Base-by-base conservation (phyloP, 345 rosid genomes). In the Eucalyptus viminalis region DNA sequence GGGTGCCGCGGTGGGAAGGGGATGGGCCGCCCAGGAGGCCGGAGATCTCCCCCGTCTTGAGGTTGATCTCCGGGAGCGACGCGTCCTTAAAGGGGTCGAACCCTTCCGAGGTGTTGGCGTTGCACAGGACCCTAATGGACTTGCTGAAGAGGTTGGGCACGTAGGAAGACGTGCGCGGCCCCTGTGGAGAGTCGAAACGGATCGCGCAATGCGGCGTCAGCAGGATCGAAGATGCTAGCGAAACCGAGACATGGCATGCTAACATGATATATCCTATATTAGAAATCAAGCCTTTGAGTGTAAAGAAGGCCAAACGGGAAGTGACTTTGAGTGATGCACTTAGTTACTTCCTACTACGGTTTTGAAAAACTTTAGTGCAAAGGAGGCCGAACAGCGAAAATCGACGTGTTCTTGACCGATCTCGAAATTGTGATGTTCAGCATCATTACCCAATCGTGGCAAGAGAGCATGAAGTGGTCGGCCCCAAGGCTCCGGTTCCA, bases 401-500 rank as follows among this genome's bases (percentile, higher is more conserved):
- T 76, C 6, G 11, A 51, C 12, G 24, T 4, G 31, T 43, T 34
- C 8, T 10, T 4, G 24, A 19, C 58, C 3, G 6, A 19, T 17
- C n/a, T 24, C 3, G 14, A 58, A 62, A 45, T 9, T 9, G 65
- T 3, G 29, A 14, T 56, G 40, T 24, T 24, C 6, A n/a, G 53
- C 54, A 7, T 58, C 43, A 89, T 80, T 91, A 96, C 97, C 97
- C 98, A 96, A 72, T 96, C 99, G 90, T 96, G 97, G 92, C 98
- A 97, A 51, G 98, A 93, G 50, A 95, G 93, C 96, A 97, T 96
- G 91, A 94, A 92, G 89, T 97, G 98, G 89, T 96, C 98, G n/a
- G 95, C 95, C 15, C 98, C 98, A 34, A 92, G 93, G 92, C 97
- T 95, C 53, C 95, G 91, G 88, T 97, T 97, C 97, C 99, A 96